Conservation (phyloP, 1,139 yeast genomes). For the Geotrichum carabidarum region DNA sequence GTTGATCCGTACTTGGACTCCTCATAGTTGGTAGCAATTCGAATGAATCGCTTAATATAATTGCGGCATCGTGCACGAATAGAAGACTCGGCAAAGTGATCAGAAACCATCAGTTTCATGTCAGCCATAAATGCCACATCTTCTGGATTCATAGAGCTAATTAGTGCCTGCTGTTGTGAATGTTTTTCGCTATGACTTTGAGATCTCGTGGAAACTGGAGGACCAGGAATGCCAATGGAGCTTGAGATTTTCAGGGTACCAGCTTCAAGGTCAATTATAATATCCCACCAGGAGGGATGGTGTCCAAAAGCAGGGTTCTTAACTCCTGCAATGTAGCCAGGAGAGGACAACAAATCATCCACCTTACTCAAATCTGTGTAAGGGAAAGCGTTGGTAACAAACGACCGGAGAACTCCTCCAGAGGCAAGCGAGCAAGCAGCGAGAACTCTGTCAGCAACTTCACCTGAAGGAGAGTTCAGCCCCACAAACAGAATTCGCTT, state of each 20-base stretch:
- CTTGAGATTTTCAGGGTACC: constrained; percentile 42
- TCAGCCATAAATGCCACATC: constrained; percentile 36
- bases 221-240: constrained; percentile 26
- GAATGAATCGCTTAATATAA: constrained; percentile 33
- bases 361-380: constrained; percentile 59
- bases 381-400: constrained; percentile 50
- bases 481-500: constrained; percentile 53
- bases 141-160: constrained; percentile 24
- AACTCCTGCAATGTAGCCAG: constrained; percentile 60
- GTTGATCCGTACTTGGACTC: constrained; percentile 33
- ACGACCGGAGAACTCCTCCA: constrained; percentile 54
- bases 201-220: constrained; percentile 15
- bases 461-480: constrained; percentile 51
- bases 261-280: constrained; percentile 52
- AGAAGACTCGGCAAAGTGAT: constrained; percentile 36
- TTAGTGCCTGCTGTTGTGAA: constrained; percentile 14
- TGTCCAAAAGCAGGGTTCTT: constrained; percentile 60
- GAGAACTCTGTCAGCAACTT: constrained; percentile 52
- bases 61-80: constrained; percentile 35
- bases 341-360: constrained; percentile 50
- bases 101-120: constrained; percentile 32
- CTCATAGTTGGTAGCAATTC: constrained; percentile 36
- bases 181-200: not conserved
- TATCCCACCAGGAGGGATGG: constrained; percentile 57
- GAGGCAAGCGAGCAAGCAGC: constrained; percentile 51